phyloP scores from a whole-genome alignment of 2,329 filamentous ascomycete species.

The Tolypocladium guangdongense region DNA sequence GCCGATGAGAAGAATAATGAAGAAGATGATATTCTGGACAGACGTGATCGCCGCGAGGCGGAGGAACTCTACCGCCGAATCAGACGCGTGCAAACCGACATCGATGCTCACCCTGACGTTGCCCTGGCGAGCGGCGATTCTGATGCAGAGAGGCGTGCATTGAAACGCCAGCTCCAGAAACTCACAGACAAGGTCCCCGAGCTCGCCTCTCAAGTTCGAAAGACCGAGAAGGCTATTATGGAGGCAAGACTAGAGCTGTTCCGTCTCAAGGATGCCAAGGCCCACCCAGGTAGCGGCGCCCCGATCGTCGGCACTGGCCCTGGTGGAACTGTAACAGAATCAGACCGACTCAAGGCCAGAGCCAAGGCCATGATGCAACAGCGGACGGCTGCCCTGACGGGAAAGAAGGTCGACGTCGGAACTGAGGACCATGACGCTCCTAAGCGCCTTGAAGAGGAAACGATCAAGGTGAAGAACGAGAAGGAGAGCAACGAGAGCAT shows the following conservation, averaged over 20 bases:
- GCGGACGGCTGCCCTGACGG: constrained; percentile 81
- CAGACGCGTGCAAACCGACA: constrained; percentile 84
- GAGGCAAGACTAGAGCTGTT: constrained; percentile 89
- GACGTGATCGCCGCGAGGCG: constrained; percentile 80
- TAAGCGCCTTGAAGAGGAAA: constrained; percentile 83
- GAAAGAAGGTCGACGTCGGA: constrained; percentile 59
- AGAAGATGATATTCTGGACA: constrained; percentile 84
- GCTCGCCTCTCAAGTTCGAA: constrained; percentile 82
- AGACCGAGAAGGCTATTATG: constrained; percentile 83
- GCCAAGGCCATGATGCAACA: constrained; percentile 99
- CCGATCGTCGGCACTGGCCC: constrained; percentile 87
- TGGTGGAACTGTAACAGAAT: constrained; percentile 81
- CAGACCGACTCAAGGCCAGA: constrained; percentile 85
- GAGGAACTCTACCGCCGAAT: constrained; percentile 92
- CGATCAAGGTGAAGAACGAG: constrained; percentile 66
- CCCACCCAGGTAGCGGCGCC: constrained; percentile 69
- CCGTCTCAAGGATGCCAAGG: constrained; percentile 85
- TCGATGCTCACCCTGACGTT: constrained; percentile 75
- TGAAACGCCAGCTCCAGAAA: constrained; percentile 82
- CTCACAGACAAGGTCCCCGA: constrained; percentile 85
- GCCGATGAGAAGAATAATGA: constrained; percentile 82
- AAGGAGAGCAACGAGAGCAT: constrained; percentile 92
- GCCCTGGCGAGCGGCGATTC: constrained; percentile 64
- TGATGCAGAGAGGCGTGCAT: constrained; percentile 72
- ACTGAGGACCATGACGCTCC: constrained; percentile 70